Base-by-base conservation (phyloP, 768 basidiomycete species). In the Cantharellus cinnabarinus region DNA sequence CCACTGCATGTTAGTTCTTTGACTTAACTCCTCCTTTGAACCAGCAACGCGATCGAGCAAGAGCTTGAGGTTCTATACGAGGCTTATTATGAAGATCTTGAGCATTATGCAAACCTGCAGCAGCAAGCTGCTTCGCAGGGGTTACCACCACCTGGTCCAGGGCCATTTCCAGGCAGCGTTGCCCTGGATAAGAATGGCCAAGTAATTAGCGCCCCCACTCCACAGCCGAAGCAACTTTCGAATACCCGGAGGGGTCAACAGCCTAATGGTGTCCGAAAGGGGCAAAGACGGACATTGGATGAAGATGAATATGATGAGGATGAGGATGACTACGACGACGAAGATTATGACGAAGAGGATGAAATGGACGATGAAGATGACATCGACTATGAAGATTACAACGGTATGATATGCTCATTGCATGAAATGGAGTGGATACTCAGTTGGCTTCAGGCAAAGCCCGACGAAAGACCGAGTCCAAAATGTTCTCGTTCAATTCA, bases 61-160 rank as follows among this genome's bases (percentile, higher is more conserved):
- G 95, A 99, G 77, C 85, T 99, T 72, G 90, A 98, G 77, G 89
- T 91, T 76, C 83, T 98, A 74, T 99, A 99, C 80, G 94, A 97
- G 79, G 91, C 93, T 76, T 99, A 98, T 80, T 98, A 97, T 81
- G 89, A 95, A 72, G 94, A 98, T 79, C 84, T 99, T 77, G 89
- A 95, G 79, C 83, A 86, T 76, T 98, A 98, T 80, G 95, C 93
- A 72, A 86, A 89, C 74, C 86, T 88, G 75, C 89, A 94, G 78
- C 87, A 90, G 79, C 88, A 83, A 73, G 91, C 90, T 75, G 85
- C 89, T 66, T 81, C 81, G 66, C 90, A 87, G 64, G 85, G 88
- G 67, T 85, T 89, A 63, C 82, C 90, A 64, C 88, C 90, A 58
- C 93, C 93, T 40, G 94, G 94, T 10, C 93, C 95, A 4, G 94